These are phyloP conservation scores for Podaxis sp. DNA, from an alignment of 768 basidiomycete species.

Conservation along the genomic window DNA sequence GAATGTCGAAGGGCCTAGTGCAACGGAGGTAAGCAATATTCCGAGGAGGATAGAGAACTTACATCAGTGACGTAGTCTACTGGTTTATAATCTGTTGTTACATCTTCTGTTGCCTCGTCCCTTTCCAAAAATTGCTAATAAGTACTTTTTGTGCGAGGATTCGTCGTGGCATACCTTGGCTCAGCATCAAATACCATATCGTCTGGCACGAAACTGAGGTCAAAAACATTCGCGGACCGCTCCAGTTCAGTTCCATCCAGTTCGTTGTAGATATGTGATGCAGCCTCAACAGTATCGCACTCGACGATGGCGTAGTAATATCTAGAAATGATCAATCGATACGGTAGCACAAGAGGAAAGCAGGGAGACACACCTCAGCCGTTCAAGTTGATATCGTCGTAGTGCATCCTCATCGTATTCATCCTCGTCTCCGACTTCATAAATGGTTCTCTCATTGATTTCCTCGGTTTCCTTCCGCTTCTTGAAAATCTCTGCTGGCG, in stretches of 20 bases:
- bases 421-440: slow-evolving; percentile 65
- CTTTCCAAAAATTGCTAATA: slow-evolving; percentile 26
- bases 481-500: slow-evolving; percentile 82
- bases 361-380: slow-evolving; percentile 66
- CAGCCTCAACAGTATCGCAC: slow-evolving; percentile 77
- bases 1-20: slow-evolving; percentile 91
- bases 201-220: slow-evolving; percentile 91
- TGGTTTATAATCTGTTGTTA: slow-evolving; percentile 60
- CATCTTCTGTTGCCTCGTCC: slow-evolving; percentile 79
- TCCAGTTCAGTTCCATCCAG: slow-evolving; percentile 95
- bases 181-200: slow-evolving; percentile 84
- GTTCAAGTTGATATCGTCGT: slow-evolving; percentile 89
- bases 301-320: slow-evolving; percentile 96
- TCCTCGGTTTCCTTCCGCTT: slow-evolving; percentile 48
- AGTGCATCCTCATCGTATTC: slow-evolving; percentile 89
- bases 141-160: neutral
- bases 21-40: neutral
- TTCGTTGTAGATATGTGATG: slow-evolving; percentile 78
- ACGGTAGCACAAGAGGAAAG: neutral
- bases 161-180: slow-evolving; percentile 49
- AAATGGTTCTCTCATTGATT: slow-evolving; percentile 62
- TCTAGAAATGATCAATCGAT: slow-evolving; percentile 37
- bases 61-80: slow-evolving; percentile 94
- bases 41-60: slow-evolving; percentile 28
- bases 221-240: slow-evolving; percentile 93